Conservation (phyloP, 257 asterid species). For the Verbena officinalis region DNA sequence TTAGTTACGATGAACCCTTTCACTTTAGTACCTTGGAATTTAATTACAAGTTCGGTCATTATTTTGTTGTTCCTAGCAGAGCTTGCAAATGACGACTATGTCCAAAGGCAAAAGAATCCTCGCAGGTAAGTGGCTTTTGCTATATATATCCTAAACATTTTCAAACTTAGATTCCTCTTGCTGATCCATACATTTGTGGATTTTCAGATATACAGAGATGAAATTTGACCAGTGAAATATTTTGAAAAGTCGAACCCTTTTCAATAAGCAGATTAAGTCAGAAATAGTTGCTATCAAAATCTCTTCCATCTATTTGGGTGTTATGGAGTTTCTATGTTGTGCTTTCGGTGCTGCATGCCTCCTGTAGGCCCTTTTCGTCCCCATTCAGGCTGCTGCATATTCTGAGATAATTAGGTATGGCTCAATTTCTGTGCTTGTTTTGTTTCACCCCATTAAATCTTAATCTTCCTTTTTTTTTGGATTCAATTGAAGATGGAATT, state of each 20-base stretch:
- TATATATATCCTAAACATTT: neutral
- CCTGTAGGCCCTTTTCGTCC: constrained; percentile 66
- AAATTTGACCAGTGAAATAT: constrained; percentile 76
- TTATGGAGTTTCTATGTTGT: constrained; percentile 60
- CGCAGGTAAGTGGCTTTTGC: constrained; percentile 58
- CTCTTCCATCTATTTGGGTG: constrained; percentile 55
- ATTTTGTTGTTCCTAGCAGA: constrained; percentile 40
- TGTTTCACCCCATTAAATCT: too few species aligned
- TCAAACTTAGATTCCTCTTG: neutral
- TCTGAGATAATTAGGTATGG: constrained; percentile 62
- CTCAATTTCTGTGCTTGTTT: neutral
- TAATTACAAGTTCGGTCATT: neutral
- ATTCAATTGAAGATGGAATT: neutral
- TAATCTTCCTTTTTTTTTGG: neutral
- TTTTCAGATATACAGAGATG: constrained; percentile 93
- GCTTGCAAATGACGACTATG: constrained; percentile 63
- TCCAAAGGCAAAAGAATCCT: constrained; percentile 90
- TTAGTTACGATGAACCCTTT: constrained; percentile 30
- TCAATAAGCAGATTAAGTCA: constrained; percentile 51
- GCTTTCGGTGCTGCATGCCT: constrained; percentile 71
- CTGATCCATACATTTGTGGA: constrained; percentile 18
- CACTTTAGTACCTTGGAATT: constrained; percentile 3
- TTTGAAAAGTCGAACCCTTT: constrained; percentile 40
- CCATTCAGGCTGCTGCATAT: constrained; percentile 72
- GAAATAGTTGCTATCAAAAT: constrained; percentile 36